Evolutionary conservation across 371 early-diverging fungal genomes (phyloP).

Genomic region (Mucor irregularis): DNA sequence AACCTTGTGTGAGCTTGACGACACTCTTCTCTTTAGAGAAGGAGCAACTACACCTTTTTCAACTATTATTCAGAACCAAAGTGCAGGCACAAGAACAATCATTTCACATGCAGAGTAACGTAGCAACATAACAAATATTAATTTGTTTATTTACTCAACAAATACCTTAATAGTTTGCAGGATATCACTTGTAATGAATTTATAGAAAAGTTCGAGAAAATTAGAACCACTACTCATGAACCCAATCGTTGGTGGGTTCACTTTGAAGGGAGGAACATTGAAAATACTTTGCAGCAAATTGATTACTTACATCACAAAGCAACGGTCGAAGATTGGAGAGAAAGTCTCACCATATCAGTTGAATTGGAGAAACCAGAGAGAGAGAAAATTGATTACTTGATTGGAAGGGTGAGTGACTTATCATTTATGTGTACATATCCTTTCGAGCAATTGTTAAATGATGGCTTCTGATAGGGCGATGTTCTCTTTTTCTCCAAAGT

Average conservation of each 20-base stretch:
- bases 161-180: slow-evolving; percentile 24
- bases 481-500: slow-evolving; percentile 68
- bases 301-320: slow-evolving; percentile 50
- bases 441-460: background rate
- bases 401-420: slow-evolving; percentile 33
- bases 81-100: slow-evolving; percentile 61
- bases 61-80: slow-evolving; percentile 58
- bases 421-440: background rate
- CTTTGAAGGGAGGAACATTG: slow-evolving; percentile 66
- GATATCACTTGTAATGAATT: slow-evolving; percentile 53
- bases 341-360: slow-evolving; percentile 56
- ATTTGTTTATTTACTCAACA: slow-evolving; percentile 4
- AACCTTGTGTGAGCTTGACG: background rate
- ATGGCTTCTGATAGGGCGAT: slow-evolving; percentile 45
- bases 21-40: slow-evolving; percentile 1
- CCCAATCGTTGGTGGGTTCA: slow-evolving; percentile 55
- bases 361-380: slow-evolving; percentile 71
- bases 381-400: slow-evolving; percentile 51
- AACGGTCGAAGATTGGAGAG: slow-evolving; percentile 37
- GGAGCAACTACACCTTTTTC: slow-evolving; percentile 50
- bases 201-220: slow-evolving; percentile 27
- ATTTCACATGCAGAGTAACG: slow-evolving; percentile 57
- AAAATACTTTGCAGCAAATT: slow-evolving; percentile 56
- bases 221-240: no score
- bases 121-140: background rate